Evolutionary conservation across 352 stramenopile species (phyloP).

Genomic region (Globisporangium solare): DNA sequence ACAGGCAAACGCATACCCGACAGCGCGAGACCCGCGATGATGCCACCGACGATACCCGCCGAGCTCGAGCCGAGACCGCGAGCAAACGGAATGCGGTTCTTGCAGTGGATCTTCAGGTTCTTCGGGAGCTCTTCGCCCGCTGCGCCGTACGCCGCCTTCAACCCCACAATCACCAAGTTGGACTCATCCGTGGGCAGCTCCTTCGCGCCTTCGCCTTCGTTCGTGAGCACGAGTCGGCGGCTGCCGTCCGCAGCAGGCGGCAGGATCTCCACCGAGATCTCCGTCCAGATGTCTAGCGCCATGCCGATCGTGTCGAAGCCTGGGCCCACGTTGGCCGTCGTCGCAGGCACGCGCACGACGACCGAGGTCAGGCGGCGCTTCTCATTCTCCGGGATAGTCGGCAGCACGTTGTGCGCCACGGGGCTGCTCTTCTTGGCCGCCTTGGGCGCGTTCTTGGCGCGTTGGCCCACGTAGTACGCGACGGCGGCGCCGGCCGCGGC

Average conservation of each 20-base stretch:
- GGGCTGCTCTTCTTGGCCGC: slow-evolving; percentile 16
- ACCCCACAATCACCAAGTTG: slow-evolving; percentile 93
- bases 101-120: slow-evolving; percentile 95
- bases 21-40: slow-evolving; percentile 98
- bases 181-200: slow-evolving; percentile 89
- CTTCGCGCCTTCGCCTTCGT: slow-evolving; percentile 94
- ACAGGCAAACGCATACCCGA: slow-evolving; percentile 91
- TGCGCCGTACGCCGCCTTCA: slow-evolving; percentile 94
- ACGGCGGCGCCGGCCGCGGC: slow-evolving; percentile 45
- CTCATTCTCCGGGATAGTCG: slow-evolving; percentile 25
- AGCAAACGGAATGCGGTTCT: slow-evolving; percentile 97
- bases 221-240: slow-evolving; percentile 93
- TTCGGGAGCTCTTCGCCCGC: slow-evolving; percentile 92
- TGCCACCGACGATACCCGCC: slow-evolving; percentile 97
- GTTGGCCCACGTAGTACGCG: slow-evolving; percentile 57
- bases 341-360: slow-evolving; percentile 97
- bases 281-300: slow-evolving; percentile 98
- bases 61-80: slow-evolving; percentile 95
- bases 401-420: slow-evolving; percentile 13
- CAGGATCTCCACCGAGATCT: slow-evolving; percentile 94
- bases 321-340: slow-evolving; percentile 97
- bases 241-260: slow-evolving; percentile 22
- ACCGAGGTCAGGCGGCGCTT: slow-evolving; percentile 80
- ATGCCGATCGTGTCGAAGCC: slow-evolving; percentile 98
- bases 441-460: slow-evolving; percentile 23